Percentiles rank a stretch among this genome's conserved stretches.
phyloP scores from a whole-genome alignment of 2,329 filamentous ascomycete genomes.

The Neoascochyta sp. region DNA sequence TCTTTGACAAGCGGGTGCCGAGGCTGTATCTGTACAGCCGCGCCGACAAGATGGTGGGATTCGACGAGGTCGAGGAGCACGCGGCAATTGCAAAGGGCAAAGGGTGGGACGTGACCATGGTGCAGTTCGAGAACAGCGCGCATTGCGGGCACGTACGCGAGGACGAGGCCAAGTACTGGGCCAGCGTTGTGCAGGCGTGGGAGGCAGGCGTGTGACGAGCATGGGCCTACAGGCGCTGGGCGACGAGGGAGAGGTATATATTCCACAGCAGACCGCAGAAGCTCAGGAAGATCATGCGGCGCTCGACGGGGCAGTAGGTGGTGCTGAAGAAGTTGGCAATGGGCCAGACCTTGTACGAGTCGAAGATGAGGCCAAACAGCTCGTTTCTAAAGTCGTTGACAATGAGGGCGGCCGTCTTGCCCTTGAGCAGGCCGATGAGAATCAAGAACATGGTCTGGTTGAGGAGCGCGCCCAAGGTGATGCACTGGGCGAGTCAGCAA shows the following conservation, averaged over 20 bases:
- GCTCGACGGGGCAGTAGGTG: constrained; percentile 65
- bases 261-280: constrained; percentile 71
- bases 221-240: constrained; percentile 24
- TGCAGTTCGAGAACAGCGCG: constrained; percentile 55
- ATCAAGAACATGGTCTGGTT: constrained; percentile 65
- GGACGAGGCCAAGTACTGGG: constrained; percentile 59
- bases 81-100: constrained; percentile 46
- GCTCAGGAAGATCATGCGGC: constrained; percentile 67
- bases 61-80: constrained; percentile 55
- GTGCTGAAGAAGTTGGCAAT: constrained; percentile 68
- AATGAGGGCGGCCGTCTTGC: constrained; percentile 32
- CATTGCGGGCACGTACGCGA: constrained; percentile 61
- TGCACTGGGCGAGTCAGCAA: constrained; percentile 42
- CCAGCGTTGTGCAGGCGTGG: constrained; percentile 33
- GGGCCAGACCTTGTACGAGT: constrained; percentile 72
- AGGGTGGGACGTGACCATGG: constrained; percentile 51
- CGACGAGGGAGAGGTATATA: constrained; percentile 67
- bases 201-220: constrained; percentile 12
- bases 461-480: constrained; percentile 58
- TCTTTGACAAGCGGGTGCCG: constrained; percentile 37
- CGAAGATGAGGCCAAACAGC: constrained; percentile 42
- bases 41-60: constrained; percentile 55
- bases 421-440: constrained; percentile 53
- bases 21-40: constrained; percentile 59
- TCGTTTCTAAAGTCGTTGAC: constrained; percentile 18